These are phyloP conservation scores for Syncephalastrum contaminatum DNA, from an alignment of 371 early-diverging fungal genomes.

Conservation along the genomic window DNA sequence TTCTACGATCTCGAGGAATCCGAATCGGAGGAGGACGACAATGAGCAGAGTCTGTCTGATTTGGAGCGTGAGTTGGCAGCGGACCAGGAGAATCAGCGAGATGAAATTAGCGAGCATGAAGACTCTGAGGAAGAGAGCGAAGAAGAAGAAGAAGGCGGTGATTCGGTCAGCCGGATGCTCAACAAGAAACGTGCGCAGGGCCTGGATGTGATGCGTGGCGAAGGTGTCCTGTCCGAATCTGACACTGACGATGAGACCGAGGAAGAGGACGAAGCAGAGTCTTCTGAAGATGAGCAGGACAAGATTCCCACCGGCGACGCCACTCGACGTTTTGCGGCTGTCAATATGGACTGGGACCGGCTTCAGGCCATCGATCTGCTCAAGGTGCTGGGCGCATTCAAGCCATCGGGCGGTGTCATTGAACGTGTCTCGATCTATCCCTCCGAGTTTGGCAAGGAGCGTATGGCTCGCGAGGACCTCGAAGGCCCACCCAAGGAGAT, in stretches of 20 bases:
- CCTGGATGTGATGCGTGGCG: constrained; percentile 78
- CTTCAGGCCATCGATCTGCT: constrained; percentile 85
- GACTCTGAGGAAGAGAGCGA: constrained; percentile 9
- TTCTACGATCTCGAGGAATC: constrained; percentile 63
- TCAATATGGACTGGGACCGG: constrained; percentile 98
- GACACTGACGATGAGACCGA: constrained; percentile 50
- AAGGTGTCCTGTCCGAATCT: constrained; percentile 64
- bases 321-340: constrained; percentile 85
- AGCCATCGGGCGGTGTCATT: constrained; percentile 74
- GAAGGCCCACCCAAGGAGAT: constrained; percentile 88
- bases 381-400: constrained; percentile 86
- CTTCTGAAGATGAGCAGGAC: constrained; percentile 52
- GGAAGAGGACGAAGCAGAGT: constrained; percentile 50
- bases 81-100: constrained; percentile 39
- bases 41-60: constrained; percentile 36
- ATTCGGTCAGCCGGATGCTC: neutral
- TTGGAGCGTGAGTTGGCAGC: constrained; percentile 50
- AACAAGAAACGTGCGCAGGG: neutral
- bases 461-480: constrained; percentile 69
- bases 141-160: constrained; percentile 23
- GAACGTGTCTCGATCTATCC: constrained; percentile 85
- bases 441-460: constrained; percentile 95
- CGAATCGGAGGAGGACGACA: constrained; percentile 36
- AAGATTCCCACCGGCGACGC: constrained; percentile 83
- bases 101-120: constrained; percentile 23